Conservation (phyloP, 148 eudicot genomes). For the Arbutus unedo region DNA sequence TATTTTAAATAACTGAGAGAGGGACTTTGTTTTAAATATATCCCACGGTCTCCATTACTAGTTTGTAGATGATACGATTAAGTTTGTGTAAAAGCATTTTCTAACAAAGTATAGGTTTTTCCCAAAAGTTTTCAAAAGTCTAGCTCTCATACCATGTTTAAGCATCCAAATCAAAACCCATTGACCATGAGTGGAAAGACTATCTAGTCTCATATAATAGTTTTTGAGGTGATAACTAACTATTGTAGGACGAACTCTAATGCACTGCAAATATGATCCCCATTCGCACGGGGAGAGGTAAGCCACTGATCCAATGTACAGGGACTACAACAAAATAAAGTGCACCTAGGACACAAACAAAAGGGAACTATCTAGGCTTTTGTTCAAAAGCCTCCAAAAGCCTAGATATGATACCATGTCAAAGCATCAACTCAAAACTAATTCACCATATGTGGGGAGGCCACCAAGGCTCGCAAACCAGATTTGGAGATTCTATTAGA, state of each 20-base stretch:
- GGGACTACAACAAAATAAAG: not conserved
- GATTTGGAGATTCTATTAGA: not conserved
- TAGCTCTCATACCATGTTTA: not conserved
- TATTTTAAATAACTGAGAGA: too few relatives aligned
- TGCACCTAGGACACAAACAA: not conserved
- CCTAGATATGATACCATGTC: not conserved
- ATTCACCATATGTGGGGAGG: too few relatives aligned
- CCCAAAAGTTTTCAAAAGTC: not conserved
- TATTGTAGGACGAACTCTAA: not conserved
- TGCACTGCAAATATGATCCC: not conserved
- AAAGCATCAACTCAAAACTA: too few relatives aligned
- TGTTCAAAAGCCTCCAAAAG: not conserved
- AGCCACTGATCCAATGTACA: not conserved
- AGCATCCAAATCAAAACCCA: not conserved
- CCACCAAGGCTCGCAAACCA: not conserved
- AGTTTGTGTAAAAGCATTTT: not conserved
- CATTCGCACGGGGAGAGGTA: not conserved
- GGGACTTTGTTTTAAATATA: too few relatives aligned
- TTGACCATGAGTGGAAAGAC: not conserved
- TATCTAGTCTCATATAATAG: not conserved
- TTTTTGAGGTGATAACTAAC: not conserved
- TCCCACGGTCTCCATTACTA: too few relatives aligned
- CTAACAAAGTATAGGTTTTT: not conserved
- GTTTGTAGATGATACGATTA: too few relatives aligned
- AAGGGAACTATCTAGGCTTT: not conserved